Percentiles rank a stretch among this genome's conserved stretches.
phyloP scores from a whole-genome alignment of 495 filamentous ascomycete genomes.

The Daldinia bambusicola region DNA sequence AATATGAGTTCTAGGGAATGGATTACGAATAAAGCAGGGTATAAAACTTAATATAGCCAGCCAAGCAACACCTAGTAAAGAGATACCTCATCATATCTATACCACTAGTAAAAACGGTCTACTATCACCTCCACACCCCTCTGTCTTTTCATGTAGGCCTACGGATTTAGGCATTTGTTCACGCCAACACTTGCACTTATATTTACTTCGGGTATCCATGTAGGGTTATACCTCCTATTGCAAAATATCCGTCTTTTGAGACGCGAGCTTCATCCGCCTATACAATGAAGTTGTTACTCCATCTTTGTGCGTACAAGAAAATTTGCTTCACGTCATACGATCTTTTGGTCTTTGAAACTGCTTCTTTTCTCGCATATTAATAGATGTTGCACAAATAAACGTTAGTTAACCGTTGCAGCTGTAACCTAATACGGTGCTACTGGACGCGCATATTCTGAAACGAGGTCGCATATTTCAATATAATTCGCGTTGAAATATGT shows the following conservation, averaged over 20 bases:
- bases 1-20: too few species aligned
- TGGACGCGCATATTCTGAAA: slow-evolving; percentile 42
- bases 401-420: slow-evolving; percentile 24
- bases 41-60: too few species aligned
- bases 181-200: background rate
- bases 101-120: too few species aligned
- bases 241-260: too few species aligned
- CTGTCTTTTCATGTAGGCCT: too few species aligned
- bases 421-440: slow-evolving; percentile 16
- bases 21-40: too few species aligned
- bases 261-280: too few species aligned
- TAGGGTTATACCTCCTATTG: too few species aligned
- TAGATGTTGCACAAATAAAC: slow-evolving; percentile 24
- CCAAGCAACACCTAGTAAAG: too few species aligned
- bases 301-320: background rate
- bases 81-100: too few species aligned
- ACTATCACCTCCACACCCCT: too few species aligned
- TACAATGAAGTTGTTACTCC: background rate
- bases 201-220: background rate
- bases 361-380: background rate
- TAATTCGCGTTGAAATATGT: slow-evolving; percentile 5
- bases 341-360: background rate
- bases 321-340: background rate
- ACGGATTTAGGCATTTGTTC: too few species aligned
- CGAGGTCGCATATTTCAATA: slow-evolving; percentile 26